Base-by-base conservation (phyloP, 768 basidiomycete genomes). In the Russula sp. region DNA sequence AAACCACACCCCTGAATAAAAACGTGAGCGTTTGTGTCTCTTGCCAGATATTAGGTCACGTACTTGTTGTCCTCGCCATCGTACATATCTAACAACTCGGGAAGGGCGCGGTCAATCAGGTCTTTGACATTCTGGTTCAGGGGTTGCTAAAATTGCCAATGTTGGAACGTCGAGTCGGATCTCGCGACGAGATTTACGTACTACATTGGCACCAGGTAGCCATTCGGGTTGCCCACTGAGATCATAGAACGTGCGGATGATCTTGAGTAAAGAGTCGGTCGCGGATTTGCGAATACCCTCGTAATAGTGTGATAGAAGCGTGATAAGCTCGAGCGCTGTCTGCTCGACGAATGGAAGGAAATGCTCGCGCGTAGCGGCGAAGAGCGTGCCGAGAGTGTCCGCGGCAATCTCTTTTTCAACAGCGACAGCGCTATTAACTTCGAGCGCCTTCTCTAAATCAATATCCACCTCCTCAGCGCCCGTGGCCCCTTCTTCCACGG, bases 321-420 rank as follows among this genome's bases (percentile, higher is more conserved):
- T 77, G 70, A 92, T 80, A 56, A 99, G 85, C 70, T 89, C 87
- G 56, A 92, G 77, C 51, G 90, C 85, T 69, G 83, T 87, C 66
- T 81, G 77, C 77, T 98, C 94, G 66, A 98, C 85, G 71, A 83
- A 98, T 4, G 94, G 93, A 69, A 98, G 79, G 86, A 96, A 98
- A 70, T 91, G 87, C 52, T 74, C 75, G 69, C 86, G 84, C 35
- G 91, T 93, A 11, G 89, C 82, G 35, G 84, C 80, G 73, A 98
- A 98, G 65, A 99, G 76, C 40, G 89, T 88, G 64, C 96, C 94
- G 67, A 98, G 87, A 5, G 95, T 93, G 73, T 98, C 95, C 31
- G 94, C 93, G 22, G 97, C 95, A 64, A 98, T 97, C 79, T 99
- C 97, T 76, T 99, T 99, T 80, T 99, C 97, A 60, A 98, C 94